Conservation (phyloP, 2,329 filamentous ascomycete genomes). For the Aspergillus jensenii region DNA sequence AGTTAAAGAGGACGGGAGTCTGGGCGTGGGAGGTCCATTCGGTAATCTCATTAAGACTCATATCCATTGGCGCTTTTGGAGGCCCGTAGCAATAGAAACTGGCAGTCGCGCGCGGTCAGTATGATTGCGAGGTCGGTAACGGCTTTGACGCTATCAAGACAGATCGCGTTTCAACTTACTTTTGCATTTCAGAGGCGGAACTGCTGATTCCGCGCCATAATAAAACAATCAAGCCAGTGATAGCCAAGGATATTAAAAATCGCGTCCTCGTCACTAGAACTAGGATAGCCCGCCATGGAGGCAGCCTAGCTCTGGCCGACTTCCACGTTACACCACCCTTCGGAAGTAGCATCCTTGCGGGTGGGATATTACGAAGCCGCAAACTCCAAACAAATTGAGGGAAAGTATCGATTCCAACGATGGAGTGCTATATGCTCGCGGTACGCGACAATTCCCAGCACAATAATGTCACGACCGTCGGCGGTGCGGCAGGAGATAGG, state of each 20-base stretch:
- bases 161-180: slow-evolving; percentile 54
- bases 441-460: slow-evolving; percentile 16
- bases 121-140: not conserved
- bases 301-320: slow-evolving; percentile 75
- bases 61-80: slow-evolving; percentile 91
- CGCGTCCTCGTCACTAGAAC: slow-evolving; percentile 73
- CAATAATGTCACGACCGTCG: slow-evolving; percentile 3
- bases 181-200: slow-evolving; percentile 85
- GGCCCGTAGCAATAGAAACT: slow-evolving; percentile 99
- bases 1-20: slow-evolving; percentile 95
- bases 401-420: not conserved
- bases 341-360: slow-evolving; percentile 73
- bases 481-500: slow-evolving; percentile 3
- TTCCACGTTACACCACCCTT: slow-evolving; percentile 94
- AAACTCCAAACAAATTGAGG: not conserved
- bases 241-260: slow-evolving; percentile 70
- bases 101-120: slow-evolving; percentile 16
- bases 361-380: slow-evolving; percentile 3
- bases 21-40: slow-evolving; percentile 86
- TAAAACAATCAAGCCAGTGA: slow-evolving; percentile 71
- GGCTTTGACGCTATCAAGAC: not conserved
- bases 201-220: slow-evolving; percentile 84
- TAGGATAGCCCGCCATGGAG: slow-evolving; percentile 71
- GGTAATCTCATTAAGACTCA: slow-evolving; percentile 86
- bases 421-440: slow-evolving; percentile 9